A percentile compares a stretch with the other conserved stretches of the same genome.
These are phyloP conservation scores for Ceratocystis diversiconidia DNA, from an alignment of 2,329 filamentous ascomycete genomes.

Conservation along the genomic window DNA sequence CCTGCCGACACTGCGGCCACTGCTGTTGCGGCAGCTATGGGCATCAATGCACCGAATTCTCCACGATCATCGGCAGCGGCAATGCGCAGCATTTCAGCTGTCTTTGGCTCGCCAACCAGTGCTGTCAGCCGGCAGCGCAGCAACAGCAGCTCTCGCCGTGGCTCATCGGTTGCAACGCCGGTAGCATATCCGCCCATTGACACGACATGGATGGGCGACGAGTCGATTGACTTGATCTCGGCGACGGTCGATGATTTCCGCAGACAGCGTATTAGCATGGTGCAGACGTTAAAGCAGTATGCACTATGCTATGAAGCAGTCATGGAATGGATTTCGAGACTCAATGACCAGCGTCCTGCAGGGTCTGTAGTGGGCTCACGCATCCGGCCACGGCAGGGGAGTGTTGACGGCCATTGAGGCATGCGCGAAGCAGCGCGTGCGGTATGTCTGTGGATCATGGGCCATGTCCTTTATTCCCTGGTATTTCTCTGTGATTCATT, in stretches of 20 bases:
- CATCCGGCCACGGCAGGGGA: constrained; percentile 9
- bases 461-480: background rate
- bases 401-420: constrained; percentile 7
- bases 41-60: constrained; percentile 5
- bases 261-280: constrained; percentile 82
- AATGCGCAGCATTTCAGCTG: constrained; percentile 3
- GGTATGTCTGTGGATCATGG: background rate
- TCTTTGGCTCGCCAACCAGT: constrained; percentile 3
- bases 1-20: constrained; percentile 32
- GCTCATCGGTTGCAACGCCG: constrained; percentile 9
- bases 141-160: constrained; percentile 16
- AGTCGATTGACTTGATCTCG: constrained; percentile 64
- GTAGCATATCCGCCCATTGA: constrained; percentile 26
- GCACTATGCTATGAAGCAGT: constrained; percentile 95
- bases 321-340: constrained; percentile 61
- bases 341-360: constrained; percentile 27
- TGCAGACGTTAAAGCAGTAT: constrained; percentile 84
- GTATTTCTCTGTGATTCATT: background rate
- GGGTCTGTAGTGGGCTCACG: constrained; percentile 11
- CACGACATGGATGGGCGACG: constrained; percentile 52
- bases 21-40: background rate
- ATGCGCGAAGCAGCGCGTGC: background rate
- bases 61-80: constrained; percentile 4
- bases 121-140: constrained; percentile 8
- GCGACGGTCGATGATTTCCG: constrained; percentile 86